Evolutionary conservation across 139 green algal genomes (phyloP), one percentile per base, ranked within the genome.

Genomic region (Astrephomene gubernaculifera): DNA sequence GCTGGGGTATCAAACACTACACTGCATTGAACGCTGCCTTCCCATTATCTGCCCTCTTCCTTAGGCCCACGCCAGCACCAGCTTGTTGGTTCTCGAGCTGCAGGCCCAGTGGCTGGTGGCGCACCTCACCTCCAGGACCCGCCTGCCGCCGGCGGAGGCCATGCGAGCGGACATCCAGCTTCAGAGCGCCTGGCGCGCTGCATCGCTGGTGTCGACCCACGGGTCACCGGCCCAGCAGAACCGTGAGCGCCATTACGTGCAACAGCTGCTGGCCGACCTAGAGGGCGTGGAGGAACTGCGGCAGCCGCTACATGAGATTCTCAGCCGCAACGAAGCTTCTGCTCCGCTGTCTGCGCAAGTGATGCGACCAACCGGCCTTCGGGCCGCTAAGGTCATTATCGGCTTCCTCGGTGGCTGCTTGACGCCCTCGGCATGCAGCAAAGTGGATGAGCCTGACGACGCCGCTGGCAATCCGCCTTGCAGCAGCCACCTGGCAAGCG

Each of bases 71-170:
- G 35, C 38, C 57, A 14, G 12, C 75, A 71, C 12, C 25, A 33
- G 38, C 25, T 38, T 60, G 27, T n/a, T 82, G 75, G 35, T 82
- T 33, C 36, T 71, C 36, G 57, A 82, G 75, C 75, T 84, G 31
- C 78, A 84, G 60, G 78, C 78, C 10, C 78, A 74, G 43, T 84
- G 78, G 78, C 41, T 84, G 78, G 78, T 54, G 19, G 61, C 61
- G 6, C 61, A 63, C 60, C 78, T 84, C 17, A 54, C 63, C 31
- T 4, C 29, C 21, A 5, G 24, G 25, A 43, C 65, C 27, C 19
- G 33, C 24, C 78, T 65, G 78, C 78, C 78, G n/a, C 8, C 29
- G 10, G 22, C 60, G 31, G 63, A 21, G 1, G 63, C 24, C 61
- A 84, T 84, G 43, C 25, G 19, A 2, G n/a, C 22, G 0, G 78